phyloP scores from a whole-genome alignment of 2,329 filamentous ascomycete genomes.

The Cercospora beticola region DNA sequence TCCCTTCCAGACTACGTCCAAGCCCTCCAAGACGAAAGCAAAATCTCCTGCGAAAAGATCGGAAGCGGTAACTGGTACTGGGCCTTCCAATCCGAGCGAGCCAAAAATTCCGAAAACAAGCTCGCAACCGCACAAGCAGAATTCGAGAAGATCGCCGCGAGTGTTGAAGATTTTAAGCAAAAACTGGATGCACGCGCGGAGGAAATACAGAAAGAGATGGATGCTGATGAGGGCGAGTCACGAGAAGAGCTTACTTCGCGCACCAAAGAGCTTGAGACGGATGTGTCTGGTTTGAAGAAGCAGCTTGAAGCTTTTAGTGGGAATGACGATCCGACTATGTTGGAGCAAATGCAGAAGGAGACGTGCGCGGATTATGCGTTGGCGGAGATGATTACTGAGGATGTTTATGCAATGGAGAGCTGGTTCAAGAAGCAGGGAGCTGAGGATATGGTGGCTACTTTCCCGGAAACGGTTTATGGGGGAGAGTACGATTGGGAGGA shows the following conservation, averaged over 20 bases:
- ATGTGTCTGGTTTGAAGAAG: conserved; percentile 41
- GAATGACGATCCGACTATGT: conserved; percentile 47
- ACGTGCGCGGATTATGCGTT: conserved; percentile 33
- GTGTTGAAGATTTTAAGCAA: conserved; percentile 41
- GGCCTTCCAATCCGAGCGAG: conserved; percentile 62
- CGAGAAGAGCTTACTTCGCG: conserved; percentile 42
- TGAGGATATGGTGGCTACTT: conserved; percentile 44
- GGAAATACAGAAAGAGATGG: conserved; percentile 42
- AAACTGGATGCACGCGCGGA: conserved; percentile 44
- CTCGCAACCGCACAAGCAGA: conserved; percentile 42
- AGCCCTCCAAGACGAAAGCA: conserved; percentile 59
- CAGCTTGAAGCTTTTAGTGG: conserved; percentile 49
- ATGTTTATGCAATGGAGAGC: conserved; percentile 48
- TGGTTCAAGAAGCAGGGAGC: conserved; percentile 46
- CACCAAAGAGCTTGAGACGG: conserved; percentile 39
- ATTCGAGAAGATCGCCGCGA: conserved; percentile 39
- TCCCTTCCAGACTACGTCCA: conserved; percentile 57
- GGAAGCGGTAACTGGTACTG: conserved; percentile 72
- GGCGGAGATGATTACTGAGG: conserved; percentile 45
- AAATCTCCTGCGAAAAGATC: conserved; percentile 67
- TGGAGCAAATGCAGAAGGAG: conserved; percentile 44
- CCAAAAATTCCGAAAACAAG: conserved; percentile 45
- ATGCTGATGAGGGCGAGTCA: conserved; percentile 35
- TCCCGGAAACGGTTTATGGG: conserved; percentile 52
- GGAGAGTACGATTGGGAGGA: conserved; percentile 57